phyloP scores from a whole-genome alignment of 75 land plant species.

The Adiantum capillusveneris region DNA sequence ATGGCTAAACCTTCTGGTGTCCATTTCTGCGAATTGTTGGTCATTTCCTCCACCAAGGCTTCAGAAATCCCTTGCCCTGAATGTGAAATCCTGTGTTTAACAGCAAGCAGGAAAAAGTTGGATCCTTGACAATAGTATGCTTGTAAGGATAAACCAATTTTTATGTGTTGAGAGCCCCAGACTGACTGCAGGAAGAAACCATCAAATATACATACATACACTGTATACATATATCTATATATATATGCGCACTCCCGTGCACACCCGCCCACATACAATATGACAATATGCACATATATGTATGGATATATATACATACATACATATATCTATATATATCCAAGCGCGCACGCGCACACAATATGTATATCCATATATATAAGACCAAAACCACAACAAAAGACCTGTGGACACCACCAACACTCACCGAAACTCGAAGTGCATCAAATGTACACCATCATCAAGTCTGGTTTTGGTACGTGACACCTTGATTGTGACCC shows the following conservation, averaged over 20 bases:
- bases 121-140: too few relatives aligned
- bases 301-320: too few relatives aligned
- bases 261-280: too few relatives aligned
- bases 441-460: slow-evolving; percentile 40
- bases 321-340: neutral
- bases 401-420: neutral
- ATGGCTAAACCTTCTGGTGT: slow-evolving; percentile 65
- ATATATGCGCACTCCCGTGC: too few relatives aligned
- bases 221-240: too few relatives aligned
- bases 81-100: slow-evolving; percentile 43
- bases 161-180: too few relatives aligned
- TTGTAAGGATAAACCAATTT: too few relatives aligned
- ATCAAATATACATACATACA: too few relatives aligned
- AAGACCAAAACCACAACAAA: neutral
- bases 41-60: slow-evolving; percentile 47
- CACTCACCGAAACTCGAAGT: slow-evolving; percentile 60
- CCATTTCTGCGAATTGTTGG: slow-evolving; percentile 21
- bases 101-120: too few relatives aligned
- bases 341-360: neutral
- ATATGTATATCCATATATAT: too few relatives aligned
- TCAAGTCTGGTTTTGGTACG: slow-evolving; percentile 41
- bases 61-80: slow-evolving; percentile 52
- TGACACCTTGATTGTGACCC: slow-evolving; percentile 38
- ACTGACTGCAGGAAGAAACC: too few relatives aligned
- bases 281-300: neutral